Evolutionary conservation across 179 eudicot species (phyloP).

Genomic region (Beta corolliflora): DNA sequence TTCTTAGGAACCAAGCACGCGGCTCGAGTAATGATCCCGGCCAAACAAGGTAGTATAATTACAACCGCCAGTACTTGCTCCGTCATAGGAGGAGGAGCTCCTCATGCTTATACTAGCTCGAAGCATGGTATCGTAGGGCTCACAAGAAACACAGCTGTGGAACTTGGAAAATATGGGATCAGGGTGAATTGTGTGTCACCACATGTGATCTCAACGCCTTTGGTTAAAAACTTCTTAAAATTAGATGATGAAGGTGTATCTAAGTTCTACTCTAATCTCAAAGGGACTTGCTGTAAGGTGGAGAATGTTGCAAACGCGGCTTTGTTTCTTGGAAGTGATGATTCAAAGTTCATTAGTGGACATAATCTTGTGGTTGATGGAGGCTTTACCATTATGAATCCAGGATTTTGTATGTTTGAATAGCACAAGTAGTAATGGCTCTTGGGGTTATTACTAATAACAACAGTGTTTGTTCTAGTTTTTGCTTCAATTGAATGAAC

Average conservation of each 20-base stretch:
- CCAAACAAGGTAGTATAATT: constrained; percentile 1
- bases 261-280: constrained; percentile 3
- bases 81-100: not conserved
- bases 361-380: constrained; percentile 12
- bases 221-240: not conserved
- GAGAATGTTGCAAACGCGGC: constrained; percentile 10
- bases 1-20: constrained; percentile 6
- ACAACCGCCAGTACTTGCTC: not conserved
- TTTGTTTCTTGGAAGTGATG: constrained; percentile 15
- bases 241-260: not conserved
- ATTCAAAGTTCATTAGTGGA: constrained; percentile 10
- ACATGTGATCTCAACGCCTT: constrained; percentile 15
- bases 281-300: not conserved
- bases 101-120: constrained; percentile 16
- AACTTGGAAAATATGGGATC: constrained; percentile 39
- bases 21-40: constrained; percentile 1
- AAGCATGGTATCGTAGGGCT: constrained; percentile 17
- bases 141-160: constrained; percentile 22
- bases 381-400: constrained; percentile 8
- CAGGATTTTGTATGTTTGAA: not conserved
- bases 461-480: no score
- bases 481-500: no score
- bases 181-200: constrained; percentile 21
- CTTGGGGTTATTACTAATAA: not conserved
- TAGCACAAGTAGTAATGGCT: not conserved